Conservation (phyloP, 768 basidiomycete species). For the Termitomyces sp. region DNA sequence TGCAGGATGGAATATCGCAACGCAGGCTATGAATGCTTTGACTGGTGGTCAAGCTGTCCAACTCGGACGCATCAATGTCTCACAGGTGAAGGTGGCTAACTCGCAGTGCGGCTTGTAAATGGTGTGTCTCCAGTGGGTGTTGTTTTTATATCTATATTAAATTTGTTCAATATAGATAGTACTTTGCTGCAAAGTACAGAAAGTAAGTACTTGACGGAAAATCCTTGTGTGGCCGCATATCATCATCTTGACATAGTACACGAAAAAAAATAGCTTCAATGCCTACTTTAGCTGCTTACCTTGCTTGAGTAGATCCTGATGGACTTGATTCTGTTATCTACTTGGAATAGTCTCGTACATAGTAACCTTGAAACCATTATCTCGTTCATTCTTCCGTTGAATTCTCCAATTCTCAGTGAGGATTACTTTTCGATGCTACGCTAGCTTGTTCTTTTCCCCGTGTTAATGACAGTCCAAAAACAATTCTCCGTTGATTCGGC, state of each 20-base stretch:
- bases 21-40: slow-evolving; percentile 27
- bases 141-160: neutral
- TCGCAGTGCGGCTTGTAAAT: slow-evolving; percentile 20
- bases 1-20: slow-evolving; percentile 20
- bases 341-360: neutral
- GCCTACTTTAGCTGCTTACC: neutral
- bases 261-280: neutral
- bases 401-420: neutral
- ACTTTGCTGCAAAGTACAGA: neutral
- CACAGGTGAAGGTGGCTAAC: slow-evolving; percentile 11
- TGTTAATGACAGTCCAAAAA: neutral
- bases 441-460: neutral
- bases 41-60: slow-evolving; percentile 22
- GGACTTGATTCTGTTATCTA: neutral
- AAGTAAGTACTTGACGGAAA: too few relatives aligned
- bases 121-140: neutral
- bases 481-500: neutral
- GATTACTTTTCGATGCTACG: neutral
- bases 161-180: neutral
- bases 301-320: neutral
- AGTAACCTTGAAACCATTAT: neutral
- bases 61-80: slow-evolving; percentile 20
- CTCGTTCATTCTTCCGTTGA: neutral
- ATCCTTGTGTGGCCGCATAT: neutral
- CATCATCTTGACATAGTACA: neutral